Percentiles rank a stretch among this genome's conserved stretches.
Evolutionary conservation across 1,284 basidiomycete species (phyloP).

Genomic region (Cutaneotrichosporon cavernicola): DNA sequence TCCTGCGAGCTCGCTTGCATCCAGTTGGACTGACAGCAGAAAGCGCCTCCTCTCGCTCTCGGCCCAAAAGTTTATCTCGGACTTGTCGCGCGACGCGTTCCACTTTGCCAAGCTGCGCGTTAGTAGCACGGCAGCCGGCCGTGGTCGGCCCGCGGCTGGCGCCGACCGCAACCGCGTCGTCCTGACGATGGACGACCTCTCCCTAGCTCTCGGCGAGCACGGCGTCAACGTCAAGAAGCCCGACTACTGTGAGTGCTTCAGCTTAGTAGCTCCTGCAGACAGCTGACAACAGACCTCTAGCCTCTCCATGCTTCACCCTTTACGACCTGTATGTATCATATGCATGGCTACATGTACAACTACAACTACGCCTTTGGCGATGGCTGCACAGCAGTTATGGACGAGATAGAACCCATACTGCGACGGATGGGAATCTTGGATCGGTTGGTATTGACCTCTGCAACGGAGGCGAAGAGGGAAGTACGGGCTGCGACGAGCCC

Average conservation of each 20-base stretch:
- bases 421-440: slow-evolving; percentile 4
- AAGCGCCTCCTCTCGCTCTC: slow-evolving; percentile 92
- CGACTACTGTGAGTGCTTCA: slow-evolving; percentile 59
- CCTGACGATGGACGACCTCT: slow-evolving; percentile 95
- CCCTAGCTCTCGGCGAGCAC: slow-evolving; percentile 87
- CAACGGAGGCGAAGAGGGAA: neutral
- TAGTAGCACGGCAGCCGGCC: slow-evolving; percentile 54
- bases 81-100: slow-evolving; percentile 95
- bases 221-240: slow-evolving; percentile 92
- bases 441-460: neutral
- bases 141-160: slow-evolving; percentile 46
- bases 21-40: slow-evolving; percentile 55
- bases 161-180: slow-evolving; percentile 91
- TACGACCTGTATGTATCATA: slow-evolving; percentile 11
- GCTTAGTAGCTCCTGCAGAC: neutral
- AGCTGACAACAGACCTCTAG: slow-evolving; percentile 18
- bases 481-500: slow-evolving; percentile 11
- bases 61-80: slow-evolving; percentile 96
- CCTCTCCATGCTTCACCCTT: neutral
- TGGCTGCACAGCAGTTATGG: neutral
- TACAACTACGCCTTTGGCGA: slow-evolving; percentile 8
- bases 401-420: slow-evolving; percentile 5
- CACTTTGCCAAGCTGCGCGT: slow-evolving; percentile 93
- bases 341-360: slow-evolving; percentile 17
- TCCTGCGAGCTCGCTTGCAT: neutral